These are phyloP conservation scores for Trichocomaceae sp. DNA, from an alignment of 2,329 filamentous ascomycete species.

Conservation along the genomic window DNA sequence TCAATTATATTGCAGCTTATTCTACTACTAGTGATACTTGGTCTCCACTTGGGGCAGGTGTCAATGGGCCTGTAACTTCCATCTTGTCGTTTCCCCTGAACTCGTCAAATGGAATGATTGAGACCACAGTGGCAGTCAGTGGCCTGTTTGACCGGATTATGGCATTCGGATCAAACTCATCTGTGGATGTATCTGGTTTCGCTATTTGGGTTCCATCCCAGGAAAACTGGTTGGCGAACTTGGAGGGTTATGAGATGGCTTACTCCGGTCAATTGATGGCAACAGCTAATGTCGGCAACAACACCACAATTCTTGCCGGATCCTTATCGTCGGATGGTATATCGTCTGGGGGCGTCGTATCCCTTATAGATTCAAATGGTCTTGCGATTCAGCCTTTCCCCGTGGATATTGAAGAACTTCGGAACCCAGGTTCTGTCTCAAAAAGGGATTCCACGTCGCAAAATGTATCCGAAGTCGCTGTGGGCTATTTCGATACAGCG, in stretches of 20 bases:
- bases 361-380: conserved; percentile 45
- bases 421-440: conserved; percentile 17
- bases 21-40: conserved; percentile 63
- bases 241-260: conserved; percentile 57
- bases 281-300: conserved; percentile 52
- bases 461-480: conserved; percentile 61
- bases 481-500: conserved; percentile 69
- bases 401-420: conserved; percentile 43
- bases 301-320: conserved; percentile 67
- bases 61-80: conserved; percentile 68
- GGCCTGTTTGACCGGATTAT: conserved; percentile 71
- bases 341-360: conserved; percentile 64
- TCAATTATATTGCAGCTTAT: conserved; percentile 73
- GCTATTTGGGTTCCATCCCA: conserved; percentile 86
- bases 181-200: conserved; percentile 64
- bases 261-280: conserved; percentile 69
- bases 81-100: conserved; percentile 77
- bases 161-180: conserved; percentile 55
- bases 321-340: conserved; percentile 70
- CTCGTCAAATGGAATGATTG: conserved; percentile 59
- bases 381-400: conserved; percentile 36
- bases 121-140: conserved; percentile 70
- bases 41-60: conserved; percentile 73
- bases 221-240: conserved; percentile 80
- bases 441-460: conserved; percentile 44